Evolutionary conservation across 2,329 filamentous ascomycete species (phyloP).

Genomic region (Botrytis byssoidea): DNA sequence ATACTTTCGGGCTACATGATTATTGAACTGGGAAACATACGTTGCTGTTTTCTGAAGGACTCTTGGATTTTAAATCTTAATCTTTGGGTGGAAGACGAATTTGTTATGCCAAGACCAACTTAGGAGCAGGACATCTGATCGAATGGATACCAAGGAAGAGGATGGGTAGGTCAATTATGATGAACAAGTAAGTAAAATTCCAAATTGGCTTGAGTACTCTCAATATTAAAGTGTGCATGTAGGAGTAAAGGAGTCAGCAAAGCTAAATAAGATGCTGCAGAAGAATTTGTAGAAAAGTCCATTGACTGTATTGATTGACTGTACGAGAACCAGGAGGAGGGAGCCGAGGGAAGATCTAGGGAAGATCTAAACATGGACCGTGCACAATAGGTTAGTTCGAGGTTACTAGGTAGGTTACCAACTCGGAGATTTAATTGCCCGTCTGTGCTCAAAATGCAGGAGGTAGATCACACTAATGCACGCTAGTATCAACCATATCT

Average conservation of each 20-base stretch:
- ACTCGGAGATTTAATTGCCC: background rate
- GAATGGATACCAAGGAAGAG: background rate
- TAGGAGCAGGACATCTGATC: background rate
- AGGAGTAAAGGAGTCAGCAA: background rate
- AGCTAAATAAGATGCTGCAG: background rate
- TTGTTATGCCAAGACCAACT: background rate
- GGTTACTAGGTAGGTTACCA: background rate
- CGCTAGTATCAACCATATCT: background rate
- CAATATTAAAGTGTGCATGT: background rate
- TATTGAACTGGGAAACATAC: background rate
- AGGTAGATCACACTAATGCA: background rate
- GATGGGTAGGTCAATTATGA: background rate
- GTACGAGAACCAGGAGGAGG: background rate
- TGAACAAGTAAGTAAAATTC: background rate
- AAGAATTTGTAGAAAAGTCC: background rate
- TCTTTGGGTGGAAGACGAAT: background rate
- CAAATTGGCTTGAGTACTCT: fast-evolving
- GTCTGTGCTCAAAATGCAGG: background rate
- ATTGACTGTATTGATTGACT: background rate
- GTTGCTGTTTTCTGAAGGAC: background rate
- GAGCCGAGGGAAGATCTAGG: background rate
- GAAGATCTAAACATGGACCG: background rate
- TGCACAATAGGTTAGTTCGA: background rate
- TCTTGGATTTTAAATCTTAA: background rate
- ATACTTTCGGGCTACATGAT: background rate